Conservation (phyloP, 495 filamentous ascomycete genomes). For the Margaritispora aquatica region DNA sequence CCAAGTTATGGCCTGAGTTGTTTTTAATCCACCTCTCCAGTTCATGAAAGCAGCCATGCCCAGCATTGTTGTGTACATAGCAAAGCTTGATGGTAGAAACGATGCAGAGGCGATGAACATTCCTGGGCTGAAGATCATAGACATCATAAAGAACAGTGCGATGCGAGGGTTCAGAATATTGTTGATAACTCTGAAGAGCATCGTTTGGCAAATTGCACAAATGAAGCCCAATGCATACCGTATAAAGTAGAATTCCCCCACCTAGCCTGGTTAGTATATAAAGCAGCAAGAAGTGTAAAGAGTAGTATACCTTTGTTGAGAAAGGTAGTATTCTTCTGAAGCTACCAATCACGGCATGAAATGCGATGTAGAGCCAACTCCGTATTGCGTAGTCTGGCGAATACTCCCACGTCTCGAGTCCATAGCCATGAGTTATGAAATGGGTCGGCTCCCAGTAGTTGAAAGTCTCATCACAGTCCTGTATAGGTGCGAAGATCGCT, state of each 20-base stretch:
- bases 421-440: conserved; percentile 88
- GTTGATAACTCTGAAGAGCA: conserved; percentile 71
- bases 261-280: conserved; percentile 34
- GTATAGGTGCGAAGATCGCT: conserved; percentile 83
- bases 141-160: conserved; percentile 73
- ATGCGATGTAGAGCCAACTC: conserved; percentile 87
- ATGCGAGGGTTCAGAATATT: conserved; percentile 69
- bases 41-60: conserved; percentile 87
- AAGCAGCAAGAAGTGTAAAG: neutral
- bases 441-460: conserved; percentile 99
- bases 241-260: conserved; percentile 80
- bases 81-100: conserved; percentile 90
- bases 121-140: conserved; percentile 71
- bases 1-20: conserved; percentile 80
- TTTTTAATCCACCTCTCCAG: conserved; percentile 67
- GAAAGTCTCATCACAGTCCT: conserved; percentile 98
- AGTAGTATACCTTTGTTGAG: conserved; percentile 38
- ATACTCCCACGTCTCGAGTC: conserved; percentile 98
- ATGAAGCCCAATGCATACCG: conserved; percentile 64
- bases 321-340: conserved; percentile 55
- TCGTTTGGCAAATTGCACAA: conserved; percentile 75
- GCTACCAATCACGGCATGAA: conserved; percentile 71
- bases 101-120: conserved; percentile 88
- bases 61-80: conserved; percentile 90
- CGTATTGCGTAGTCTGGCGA: conserved; percentile 92